Conservation (phyloP, 2,329 filamentous ascomycete species). For the Alternaria arbusti region DNA sequence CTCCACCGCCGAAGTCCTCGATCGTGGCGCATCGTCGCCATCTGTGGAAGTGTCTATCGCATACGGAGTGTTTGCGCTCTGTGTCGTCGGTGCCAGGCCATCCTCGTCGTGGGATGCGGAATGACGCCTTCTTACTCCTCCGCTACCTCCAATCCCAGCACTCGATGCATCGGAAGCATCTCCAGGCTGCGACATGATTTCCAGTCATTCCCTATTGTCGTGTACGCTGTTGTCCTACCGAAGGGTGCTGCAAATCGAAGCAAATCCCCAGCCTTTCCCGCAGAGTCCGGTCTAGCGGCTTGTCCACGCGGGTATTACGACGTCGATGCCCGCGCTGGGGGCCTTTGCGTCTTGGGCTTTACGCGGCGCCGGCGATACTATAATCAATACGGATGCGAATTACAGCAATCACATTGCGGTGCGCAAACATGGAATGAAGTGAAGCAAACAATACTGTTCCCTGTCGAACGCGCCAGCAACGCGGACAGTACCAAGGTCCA, state of each 20-base stretch:
- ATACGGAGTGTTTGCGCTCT: conserved; percentile 20
- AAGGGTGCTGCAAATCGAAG: background rate
- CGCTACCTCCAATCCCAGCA: conserved; percentile 3
- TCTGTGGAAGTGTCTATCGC: conserved; percentile 15
- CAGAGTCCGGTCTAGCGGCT: conserved; percentile 22
- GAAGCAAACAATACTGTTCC: background rate
- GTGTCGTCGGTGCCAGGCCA: conserved; percentile 14
- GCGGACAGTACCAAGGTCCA: background rate
- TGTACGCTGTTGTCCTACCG: background rate
- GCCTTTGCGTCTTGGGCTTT: conserved; percentile 16
- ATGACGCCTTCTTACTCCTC: conserved; percentile 37
- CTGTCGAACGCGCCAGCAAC: background rate
- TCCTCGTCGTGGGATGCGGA: conserved; percentile 38
- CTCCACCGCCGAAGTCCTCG: conserved; percentile 32
- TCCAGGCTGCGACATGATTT: conserved; percentile 38
- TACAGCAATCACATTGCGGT: background rate
- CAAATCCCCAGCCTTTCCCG: background rate
- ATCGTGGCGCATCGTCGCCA: conserved; percentile 17
- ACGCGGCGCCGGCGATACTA: conserved; percentile 16
- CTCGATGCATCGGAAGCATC: conserved; percentile 22
- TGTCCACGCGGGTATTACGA: conserved; percentile 9
- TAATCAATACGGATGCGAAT: background rate
- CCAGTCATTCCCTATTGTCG: conserved; percentile 28
- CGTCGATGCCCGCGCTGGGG: background rate
- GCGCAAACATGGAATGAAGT: too few relatives aligned